These are phyloP conservation scores for Kitagawia praeruptora DNA, from an alignment of 129 eudicot species.

Conservation along the genomic window DNA sequence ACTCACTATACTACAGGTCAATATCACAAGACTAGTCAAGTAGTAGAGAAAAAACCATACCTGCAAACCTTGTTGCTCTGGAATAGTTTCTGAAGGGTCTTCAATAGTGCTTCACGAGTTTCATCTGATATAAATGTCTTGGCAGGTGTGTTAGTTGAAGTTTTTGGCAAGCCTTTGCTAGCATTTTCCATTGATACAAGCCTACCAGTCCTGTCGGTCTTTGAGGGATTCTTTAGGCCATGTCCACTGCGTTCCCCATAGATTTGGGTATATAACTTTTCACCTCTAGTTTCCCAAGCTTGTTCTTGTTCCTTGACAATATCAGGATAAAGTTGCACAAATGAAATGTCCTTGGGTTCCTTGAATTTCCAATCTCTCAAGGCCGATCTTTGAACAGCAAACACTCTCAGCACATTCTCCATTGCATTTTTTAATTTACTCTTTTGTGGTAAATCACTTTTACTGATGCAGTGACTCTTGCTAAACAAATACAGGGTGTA, in stretches of 20 bases:
- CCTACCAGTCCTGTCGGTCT: constrained; percentile 19
- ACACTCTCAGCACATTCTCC: constrained; percentile 35
- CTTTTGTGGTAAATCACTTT: constrained; percentile 27
- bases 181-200: constrained; percentile 22
- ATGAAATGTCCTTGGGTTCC: constrained; percentile 45
- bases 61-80: constrained; percentile 66
- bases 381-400: constrained; percentile 48
- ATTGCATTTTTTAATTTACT: constrained; percentile 9
- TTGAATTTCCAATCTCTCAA: constrained; percentile 74
- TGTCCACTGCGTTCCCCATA: constrained; percentile 14
- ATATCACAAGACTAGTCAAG: neutral
- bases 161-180: constrained; percentile 22
- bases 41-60: constrained; percentile 20
- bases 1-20: neutral
- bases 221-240: constrained; percentile 16
- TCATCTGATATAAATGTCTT: constrained; percentile 40
- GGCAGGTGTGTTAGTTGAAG: constrained; percentile 27
- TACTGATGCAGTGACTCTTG: constrained; percentile 33
- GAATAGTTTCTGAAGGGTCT: constrained; percentile 57
- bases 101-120: constrained; percentile 52
- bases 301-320: constrained; percentile 44
- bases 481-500: constrained; percentile 48
- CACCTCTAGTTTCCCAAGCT: constrained; percentile 39
- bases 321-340: constrained; percentile 43
- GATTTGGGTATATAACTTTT: neutral